Percentiles rank a stretch among this genome's conserved stretches.
phyloP scores from a whole-genome alignment of 371 early-diverging fungal species.

The Umbelopsis sp. region DNA sequence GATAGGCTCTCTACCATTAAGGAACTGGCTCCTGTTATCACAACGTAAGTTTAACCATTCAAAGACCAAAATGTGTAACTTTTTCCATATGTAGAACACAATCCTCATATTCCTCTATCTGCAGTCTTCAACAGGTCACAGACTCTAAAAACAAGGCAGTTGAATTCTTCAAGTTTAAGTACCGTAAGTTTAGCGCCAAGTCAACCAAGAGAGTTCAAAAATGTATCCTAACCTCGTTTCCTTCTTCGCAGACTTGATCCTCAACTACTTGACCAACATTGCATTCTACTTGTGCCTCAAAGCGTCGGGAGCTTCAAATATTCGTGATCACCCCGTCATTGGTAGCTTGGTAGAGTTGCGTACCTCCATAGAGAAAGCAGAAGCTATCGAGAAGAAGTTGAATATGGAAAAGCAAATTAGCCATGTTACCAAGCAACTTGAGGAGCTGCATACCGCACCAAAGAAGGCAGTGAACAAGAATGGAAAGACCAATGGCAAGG shows the following conservation, averaged over 20 bases:
- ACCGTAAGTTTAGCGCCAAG: conserved; percentile 35
- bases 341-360: conserved; percentile 74
- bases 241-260: conserved; percentile 31
- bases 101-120: neutral
- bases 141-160: conserved; percentile 27
- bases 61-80: neutral
- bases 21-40: conserved; percentile 36
- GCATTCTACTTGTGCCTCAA: conserved; percentile 86
- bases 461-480: conserved; percentile 26
- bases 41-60: conserved; percentile 26
- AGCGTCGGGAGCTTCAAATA: conserved; percentile 60
- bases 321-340: conserved; percentile 86
- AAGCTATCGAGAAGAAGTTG: conserved; percentile 63
- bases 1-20: conserved; percentile 54
- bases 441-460: conserved; percentile 24
- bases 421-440: conserved; percentile 26
- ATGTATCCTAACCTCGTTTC: neutral
- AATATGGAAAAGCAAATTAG: conserved; percentile 36
- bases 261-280: conserved; percentile 87
- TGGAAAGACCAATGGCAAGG: conserved; percentile 25
- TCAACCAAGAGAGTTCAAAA: no score
- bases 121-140: conserved; percentile 24
- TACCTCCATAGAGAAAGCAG: conserved; percentile 71
- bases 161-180: conserved; percentile 58
- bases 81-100: neutral